Evolutionary conservation across 1,139 yeast genomes (phyloP).

Genomic region (Pichia sp.): DNA sequence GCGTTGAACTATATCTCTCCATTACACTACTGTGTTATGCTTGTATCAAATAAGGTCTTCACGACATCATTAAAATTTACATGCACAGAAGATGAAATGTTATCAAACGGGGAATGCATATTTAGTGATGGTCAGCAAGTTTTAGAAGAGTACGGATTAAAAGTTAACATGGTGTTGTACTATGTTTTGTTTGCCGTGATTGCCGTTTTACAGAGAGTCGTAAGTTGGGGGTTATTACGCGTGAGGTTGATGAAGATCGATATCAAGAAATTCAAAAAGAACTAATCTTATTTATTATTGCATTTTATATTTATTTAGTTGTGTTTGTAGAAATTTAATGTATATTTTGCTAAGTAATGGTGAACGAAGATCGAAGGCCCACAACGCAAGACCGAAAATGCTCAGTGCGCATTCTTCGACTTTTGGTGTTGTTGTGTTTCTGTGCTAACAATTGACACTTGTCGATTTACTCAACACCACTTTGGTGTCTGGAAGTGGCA

Average conservation of each 20-base stretch:
- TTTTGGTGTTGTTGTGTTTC: too few species aligned
- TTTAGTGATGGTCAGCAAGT: conserved; percentile 51
- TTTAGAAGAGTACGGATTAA: conserved; percentile 42
- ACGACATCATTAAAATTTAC: conserved; percentile 38
- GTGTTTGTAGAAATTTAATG: too few species aligned
- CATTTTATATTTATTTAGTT: too few species aligned
- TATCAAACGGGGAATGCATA: conserved; percentile 36
- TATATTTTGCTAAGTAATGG: too few species aligned
- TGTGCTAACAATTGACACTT: too few species aligned
- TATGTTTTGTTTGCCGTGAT: conserved; percentile 39
- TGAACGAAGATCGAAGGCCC: too few species aligned
- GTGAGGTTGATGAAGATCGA: conserved; percentile 31
- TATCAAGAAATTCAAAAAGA: conserved; percentile 10
- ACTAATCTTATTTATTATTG: too few species aligned
- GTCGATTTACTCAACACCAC: too few species aligned
- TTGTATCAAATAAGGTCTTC: conserved; percentile 48
- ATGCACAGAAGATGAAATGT: conserved; percentile 36
- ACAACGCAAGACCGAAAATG: too few species aligned
- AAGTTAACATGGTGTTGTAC: conserved; percentile 31
- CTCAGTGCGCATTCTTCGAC: too few species aligned
- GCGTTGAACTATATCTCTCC: conserved; percentile 77
- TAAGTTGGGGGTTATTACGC: conserved; percentile 37
- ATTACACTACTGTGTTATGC: conserved; percentile 63
- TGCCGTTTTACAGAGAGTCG: conserved; percentile 36
- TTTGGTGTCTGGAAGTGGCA: too few species aligned